phyloP scores from a whole-genome alignment of 2,329 filamentous ascomycete species.

The Aspergillus tubingensis region DNA sequence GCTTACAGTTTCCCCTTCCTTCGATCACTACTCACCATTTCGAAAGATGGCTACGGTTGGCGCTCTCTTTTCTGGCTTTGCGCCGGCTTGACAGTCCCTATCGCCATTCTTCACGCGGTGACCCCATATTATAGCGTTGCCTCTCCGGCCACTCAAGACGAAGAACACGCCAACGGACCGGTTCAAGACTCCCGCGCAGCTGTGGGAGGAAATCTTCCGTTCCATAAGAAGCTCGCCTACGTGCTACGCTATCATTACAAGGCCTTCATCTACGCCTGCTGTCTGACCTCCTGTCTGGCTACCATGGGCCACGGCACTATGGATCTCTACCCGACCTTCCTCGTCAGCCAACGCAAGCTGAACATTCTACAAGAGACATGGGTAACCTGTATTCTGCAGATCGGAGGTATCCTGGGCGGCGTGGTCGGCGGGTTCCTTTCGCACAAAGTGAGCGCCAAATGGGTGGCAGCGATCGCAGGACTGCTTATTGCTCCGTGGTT shows the following conservation, averaged over 20 bases:
- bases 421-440: background rate
- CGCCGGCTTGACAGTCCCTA: background rate
- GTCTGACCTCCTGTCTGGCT: background rate
- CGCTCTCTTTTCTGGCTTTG: conserved; percentile 1
- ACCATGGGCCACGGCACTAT: conserved; percentile 3
- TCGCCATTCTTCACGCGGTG: background rate
- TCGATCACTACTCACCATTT: background rate
- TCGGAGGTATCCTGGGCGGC: background rate
- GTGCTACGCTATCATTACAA: conserved; percentile 2
- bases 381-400: background rate
- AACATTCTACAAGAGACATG: background rate
- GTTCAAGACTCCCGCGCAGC: background rate
- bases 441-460: background rate
- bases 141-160: background rate
- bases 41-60: background rate
- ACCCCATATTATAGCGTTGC: background rate
- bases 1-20: background rate
- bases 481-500: background rate
- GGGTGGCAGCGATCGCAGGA: background rate
- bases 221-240: background rate
- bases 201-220: background rate
- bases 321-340: background rate
- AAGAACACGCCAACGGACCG: background rate
- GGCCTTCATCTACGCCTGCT: conserved; percentile 2
- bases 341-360: background rate